These are phyloP conservation scores for Schizosaccharomyces cryophilus DNA, from an alignment of 805 yeast genomes.

Conservation along the genomic window DNA sequence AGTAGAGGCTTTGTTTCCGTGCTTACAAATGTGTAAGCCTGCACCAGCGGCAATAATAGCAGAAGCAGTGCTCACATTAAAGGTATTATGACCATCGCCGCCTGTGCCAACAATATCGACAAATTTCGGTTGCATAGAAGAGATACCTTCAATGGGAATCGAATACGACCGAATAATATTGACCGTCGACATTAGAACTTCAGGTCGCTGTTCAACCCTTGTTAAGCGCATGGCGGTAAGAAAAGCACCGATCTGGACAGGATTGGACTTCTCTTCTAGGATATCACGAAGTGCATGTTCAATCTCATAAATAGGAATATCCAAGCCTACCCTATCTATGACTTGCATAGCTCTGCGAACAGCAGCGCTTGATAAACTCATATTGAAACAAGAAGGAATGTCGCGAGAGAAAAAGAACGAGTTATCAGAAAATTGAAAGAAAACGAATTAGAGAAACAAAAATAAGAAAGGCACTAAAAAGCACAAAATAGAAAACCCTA, in stretches of 20 bases:
- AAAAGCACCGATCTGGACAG: background rate
- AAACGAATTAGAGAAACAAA: no score
- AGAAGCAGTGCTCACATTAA: slow-evolving; percentile 83
- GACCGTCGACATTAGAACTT: background rate
- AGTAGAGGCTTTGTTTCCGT: slow-evolving; percentile 93
- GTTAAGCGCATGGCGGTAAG: background rate
- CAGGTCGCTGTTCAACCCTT: background rate
- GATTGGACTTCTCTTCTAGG: background rate
- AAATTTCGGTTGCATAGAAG: slow-evolving; percentile 12
- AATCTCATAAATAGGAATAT: background rate
- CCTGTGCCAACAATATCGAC: slow-evolving; percentile 95
- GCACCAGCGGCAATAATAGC: slow-evolving; percentile 90
- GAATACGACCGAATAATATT: background rate
- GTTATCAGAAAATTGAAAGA: no score
- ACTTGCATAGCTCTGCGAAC: background rate
- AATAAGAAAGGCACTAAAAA: no score
- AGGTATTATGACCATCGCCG: slow-evolving; percentile 94
- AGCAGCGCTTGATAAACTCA: background rate
- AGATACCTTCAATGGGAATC: background rate
- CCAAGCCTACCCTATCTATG: background rate
- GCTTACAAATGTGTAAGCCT: slow-evolving; percentile 59
- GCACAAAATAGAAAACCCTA: no score
- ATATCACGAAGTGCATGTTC: background rate
- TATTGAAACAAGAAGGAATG: background rate
- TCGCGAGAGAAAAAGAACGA: no score